Base-by-base conservation (phyloP, 2,329 filamentous ascomycete genomes). In the Onygena corvina region DNA sequence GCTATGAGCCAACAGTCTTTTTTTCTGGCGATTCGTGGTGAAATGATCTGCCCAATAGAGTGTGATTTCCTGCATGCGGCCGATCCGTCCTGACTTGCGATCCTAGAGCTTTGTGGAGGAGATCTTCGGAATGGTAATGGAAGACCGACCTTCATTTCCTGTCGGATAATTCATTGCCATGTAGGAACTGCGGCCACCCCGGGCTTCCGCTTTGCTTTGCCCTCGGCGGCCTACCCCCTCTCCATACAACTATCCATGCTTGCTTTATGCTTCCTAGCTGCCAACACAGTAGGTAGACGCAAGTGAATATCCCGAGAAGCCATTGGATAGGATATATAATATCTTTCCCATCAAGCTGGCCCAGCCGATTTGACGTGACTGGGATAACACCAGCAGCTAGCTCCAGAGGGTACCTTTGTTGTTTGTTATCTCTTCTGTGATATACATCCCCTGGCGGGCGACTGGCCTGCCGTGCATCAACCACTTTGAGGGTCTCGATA, bases 41-140 rank as follows among this genome's bases (percentile, higher is more conserved):
- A 63, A 61, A 59, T 63, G 61, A 63, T 60, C 55, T 56, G 57
- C 62, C 57, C 56, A 54, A 54, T 56, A 52, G 51, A 50, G 34
- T 47, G 52, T 46, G 52, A 52, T 53, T 58, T 48, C 52, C 50
- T 57, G 57, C 56, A 59, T 57, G 52, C 55, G 52, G 57, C 49
- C 55, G 52, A 55, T 56, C 53, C 50, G 40, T 49, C 27, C 18
- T 38, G 16, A 21, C 42, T 30, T 30, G 42, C 42, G 7, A 20
- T 12, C 29, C 27, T 4, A 47, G 47, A 47, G 31, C 50, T 50
- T 49, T 42, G n/a, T n/a, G n/a, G n/a, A n/a, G 45, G 47, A 23
- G 30, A 8, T 44, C 21, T 35, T n/a, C 35, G 50, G 40, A 31
- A 18, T n/a, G 31, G 29, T 27, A 46, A 31, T 33, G 42, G 42